Conservation (phyloP, 1,284 basidiomycete genomes). For the Ceratobasidium sp. region DNA sequence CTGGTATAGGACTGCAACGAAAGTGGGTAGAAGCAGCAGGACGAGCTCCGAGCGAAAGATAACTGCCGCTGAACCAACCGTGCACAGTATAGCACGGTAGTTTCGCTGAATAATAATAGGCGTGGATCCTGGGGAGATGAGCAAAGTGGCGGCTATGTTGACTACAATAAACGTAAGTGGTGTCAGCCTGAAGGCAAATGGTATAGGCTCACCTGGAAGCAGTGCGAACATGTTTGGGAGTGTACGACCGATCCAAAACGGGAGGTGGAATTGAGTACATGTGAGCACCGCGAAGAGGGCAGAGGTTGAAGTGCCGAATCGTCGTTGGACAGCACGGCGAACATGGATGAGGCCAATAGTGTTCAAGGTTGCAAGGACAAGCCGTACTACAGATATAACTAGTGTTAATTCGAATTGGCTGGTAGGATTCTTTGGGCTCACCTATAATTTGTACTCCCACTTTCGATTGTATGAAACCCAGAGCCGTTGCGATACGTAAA, state of each 20-base stretch:
- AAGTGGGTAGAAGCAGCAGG: conserved; percentile 65
- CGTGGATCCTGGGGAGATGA: conserved; percentile 59
- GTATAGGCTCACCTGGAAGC: conserved; percentile 69
- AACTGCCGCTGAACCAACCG: conserved; percentile 74
- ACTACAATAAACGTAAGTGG: conserved; percentile 58
- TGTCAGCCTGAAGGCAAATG: not conserved
- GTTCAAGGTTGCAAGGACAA: conserved; percentile 77
- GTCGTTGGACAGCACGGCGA: conserved; percentile 67
- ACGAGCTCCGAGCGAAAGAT: conserved; percentile 86
- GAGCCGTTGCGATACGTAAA: conserved; percentile 57
- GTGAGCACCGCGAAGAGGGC: conserved; percentile 75
- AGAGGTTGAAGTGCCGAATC: conserved; percentile 70
- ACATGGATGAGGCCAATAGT: conserved; percentile 73
- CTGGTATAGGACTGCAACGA: conserved; percentile 67
- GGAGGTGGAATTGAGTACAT: conserved; percentile 87
- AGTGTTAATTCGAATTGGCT: not conserved
- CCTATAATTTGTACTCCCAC: conserved; percentile 71
- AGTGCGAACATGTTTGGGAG: conserved; percentile 95
- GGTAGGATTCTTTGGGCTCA: conserved; percentile 55
- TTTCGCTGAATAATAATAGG: conserved; percentile 43
- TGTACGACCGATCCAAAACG: conserved; percentile 93
- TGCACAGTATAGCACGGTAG: conserved; percentile 53
- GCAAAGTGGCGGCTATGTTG: conserved; percentile 68
- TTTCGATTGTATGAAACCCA: conserved; percentile 64
- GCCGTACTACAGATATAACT: conserved; percentile 65